Percentiles rank a stretch among this genome's conserved stretches.
Conservation (phyloP, 371 early-diverging fungal genomes). For the Mortierella sp. region DNA sequence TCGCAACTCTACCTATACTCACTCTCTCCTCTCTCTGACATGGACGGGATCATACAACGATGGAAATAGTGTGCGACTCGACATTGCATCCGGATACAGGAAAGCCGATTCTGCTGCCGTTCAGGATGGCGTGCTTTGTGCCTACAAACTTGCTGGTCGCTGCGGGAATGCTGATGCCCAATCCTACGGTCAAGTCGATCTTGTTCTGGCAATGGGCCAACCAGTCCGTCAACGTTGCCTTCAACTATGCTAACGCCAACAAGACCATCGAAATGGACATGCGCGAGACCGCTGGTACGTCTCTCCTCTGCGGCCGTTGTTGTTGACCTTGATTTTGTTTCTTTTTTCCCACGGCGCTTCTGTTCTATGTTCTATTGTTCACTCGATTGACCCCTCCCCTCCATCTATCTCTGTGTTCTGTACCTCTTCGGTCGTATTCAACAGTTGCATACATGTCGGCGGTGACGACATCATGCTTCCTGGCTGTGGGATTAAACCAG, state of each 20-base stretch:
- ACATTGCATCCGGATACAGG: constrained; percentile 89
- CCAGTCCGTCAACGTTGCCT: constrained; percentile 86
- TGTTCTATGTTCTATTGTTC: neutral
- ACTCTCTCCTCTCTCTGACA: neutral
- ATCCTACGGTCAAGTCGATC: constrained; percentile 80
- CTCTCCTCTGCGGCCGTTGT: neutral
- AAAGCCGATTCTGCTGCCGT: constrained; percentile 83
- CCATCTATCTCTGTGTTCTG: neutral
- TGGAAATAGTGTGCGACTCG: constrained; percentile 73
- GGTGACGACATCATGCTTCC: constrained; percentile 79
- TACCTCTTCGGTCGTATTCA: neutral
- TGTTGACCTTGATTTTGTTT: neutral
- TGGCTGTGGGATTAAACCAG: constrained; percentile 81
- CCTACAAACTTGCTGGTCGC: constrained; percentile 88
- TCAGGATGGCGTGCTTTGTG: constrained; percentile 88
- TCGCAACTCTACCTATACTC: neutral
- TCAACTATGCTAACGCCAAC: constrained; percentile 90
- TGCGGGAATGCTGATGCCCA: constrained; percentile 86
- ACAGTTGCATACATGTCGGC: constrained; percentile 81
- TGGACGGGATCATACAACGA: neutral
- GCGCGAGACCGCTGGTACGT: constrained; percentile 77
- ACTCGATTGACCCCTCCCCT: neutral
- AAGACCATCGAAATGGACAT: constrained; percentile 83
- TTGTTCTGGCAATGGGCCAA: constrained; percentile 91
- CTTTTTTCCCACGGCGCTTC: too few relatives aligned